phyloP scores from a whole-genome alignment of 176 grass and related monocot species.

The Themeda triandra region DNA sequence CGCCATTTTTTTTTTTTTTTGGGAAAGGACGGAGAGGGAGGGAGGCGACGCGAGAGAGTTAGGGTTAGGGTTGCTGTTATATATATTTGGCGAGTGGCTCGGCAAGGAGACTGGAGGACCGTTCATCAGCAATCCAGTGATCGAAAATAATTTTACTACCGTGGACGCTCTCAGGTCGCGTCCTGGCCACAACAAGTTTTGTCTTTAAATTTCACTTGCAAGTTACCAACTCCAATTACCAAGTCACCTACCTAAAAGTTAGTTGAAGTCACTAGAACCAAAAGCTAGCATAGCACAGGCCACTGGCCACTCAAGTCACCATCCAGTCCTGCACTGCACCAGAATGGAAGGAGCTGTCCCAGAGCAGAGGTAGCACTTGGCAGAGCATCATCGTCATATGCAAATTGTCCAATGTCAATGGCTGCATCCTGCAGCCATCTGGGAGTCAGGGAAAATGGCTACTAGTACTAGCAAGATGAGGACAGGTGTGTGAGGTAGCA shows the following conservation, averaged over 20 bases:
- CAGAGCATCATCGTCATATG: background rate
- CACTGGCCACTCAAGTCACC: background rate
- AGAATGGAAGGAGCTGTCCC: constrained; percentile 1
- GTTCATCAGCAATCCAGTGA: no score
- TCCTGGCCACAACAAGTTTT: no score
- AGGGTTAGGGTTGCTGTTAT: no score
- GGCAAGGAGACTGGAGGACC: no score
- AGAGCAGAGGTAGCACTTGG: background rate
- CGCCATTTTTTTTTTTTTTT: no score
- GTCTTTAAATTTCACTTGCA: constrained; percentile 14
- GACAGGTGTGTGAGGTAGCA: background rate
- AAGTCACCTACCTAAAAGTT: background rate
- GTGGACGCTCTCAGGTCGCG: no score
- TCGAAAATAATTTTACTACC: no score
- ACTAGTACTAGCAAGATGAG: background rate
- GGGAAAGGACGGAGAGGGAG: no score
- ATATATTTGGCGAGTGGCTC: no score
- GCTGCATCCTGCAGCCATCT: background rate
- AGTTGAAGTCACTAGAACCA: background rate
- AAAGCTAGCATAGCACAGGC: background rate
- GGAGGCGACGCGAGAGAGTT: no score
- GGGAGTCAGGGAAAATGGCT: constrained; percentile 9
- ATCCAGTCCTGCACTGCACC: background rate
- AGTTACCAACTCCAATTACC: background rate
- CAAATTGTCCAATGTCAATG: background rate